phyloP scores from a whole-genome alignment of 2,329 filamentous ascomycete genomes.

The Fusarium praegraminearum region DNA sequence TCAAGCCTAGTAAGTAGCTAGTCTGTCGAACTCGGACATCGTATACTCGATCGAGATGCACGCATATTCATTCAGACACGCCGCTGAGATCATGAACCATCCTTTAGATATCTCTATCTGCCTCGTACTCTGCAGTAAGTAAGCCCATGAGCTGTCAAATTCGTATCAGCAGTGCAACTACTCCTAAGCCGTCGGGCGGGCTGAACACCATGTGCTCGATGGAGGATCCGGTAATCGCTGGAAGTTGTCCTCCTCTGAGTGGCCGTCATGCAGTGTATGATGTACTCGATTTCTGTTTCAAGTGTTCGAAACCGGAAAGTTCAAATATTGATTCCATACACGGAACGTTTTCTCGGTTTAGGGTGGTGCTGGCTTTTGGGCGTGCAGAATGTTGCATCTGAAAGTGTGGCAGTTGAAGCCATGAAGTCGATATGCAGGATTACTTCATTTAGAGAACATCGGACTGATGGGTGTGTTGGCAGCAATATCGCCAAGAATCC shows the following conservation, averaged over 20 bases:
- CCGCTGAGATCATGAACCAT: constrained; percentile 16
- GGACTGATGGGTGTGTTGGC: background rate
- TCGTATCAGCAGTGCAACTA: constrained; percentile 4
- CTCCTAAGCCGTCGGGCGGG: background rate
- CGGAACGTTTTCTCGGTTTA: background rate
- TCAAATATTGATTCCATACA: background rate
- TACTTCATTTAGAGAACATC: background rate
- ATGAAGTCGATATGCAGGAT: background rate
- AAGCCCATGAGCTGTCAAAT: background rate
- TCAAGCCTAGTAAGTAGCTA: background rate
- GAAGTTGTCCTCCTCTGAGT: background rate
- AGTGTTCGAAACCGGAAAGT: background rate
- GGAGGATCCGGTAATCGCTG: background rate
- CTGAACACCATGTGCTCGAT: background rate
- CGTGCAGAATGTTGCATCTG: background rate
- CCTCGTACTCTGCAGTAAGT: background rate
- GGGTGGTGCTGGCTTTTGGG: background rate
- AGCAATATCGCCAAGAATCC: background rate
- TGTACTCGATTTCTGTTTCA: background rate
- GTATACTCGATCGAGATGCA: background rate
- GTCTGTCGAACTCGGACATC: background rate
- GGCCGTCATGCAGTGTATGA: background rate
- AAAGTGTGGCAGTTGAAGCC: background rate
- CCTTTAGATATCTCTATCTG: background rate
- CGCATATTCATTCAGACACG: background rate